Base-by-base conservation (phyloP, 1,139 yeast genomes). In the Taphrina confusa region DNA sequence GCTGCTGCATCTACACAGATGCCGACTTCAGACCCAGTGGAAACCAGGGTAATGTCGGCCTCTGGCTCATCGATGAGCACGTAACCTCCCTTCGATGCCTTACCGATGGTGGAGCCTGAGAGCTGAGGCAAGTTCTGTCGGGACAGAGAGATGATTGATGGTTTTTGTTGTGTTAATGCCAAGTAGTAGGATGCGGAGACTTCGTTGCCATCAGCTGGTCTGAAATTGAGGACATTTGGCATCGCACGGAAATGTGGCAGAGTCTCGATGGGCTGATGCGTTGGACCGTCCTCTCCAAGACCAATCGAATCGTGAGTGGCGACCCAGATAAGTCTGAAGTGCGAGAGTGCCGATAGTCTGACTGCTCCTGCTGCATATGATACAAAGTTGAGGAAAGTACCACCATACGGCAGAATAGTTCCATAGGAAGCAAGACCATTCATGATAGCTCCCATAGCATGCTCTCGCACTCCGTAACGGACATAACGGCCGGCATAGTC, bases 151-250 rank as follows among this genome's bases (percentile, higher is more conserved):
- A 92, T 79, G 71, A 94, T 79, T 64, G 94, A 81, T 68, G 99
- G 98, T 70, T 80, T 77, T 65, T 77, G 80, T 63, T 85, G 78
- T 73, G 81, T 83, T 66, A 92, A 71, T 61, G 98, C 88, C 68
- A 80, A 79, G 77, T 81, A 78, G 84, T 92, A 92, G 67, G 98
- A 96, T 72, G 97, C 99, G 68, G 97, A 87, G 68, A 87, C 85
- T 80, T 92, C 99, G 76, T 92, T 92, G 80, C 99, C 99, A 75
- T 94, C 98, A 73, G 98, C 98, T 70, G 98, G 98, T 83, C 99
- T 89, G 97, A 97, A 92, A 65, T 92, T 97, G 75, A 85, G 82
- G 70, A 84, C 72, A 82, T 94, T 94, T 79, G 99, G 99, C 71
- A 82, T 75, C 68, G 98, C 96, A 82, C 99, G 89, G 78, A 94